These are phyloP conservation scores for Lecanicillium sp. DNA, from an alignment of 2,329 filamentous ascomycete species.

Conservation along the genomic window DNA sequence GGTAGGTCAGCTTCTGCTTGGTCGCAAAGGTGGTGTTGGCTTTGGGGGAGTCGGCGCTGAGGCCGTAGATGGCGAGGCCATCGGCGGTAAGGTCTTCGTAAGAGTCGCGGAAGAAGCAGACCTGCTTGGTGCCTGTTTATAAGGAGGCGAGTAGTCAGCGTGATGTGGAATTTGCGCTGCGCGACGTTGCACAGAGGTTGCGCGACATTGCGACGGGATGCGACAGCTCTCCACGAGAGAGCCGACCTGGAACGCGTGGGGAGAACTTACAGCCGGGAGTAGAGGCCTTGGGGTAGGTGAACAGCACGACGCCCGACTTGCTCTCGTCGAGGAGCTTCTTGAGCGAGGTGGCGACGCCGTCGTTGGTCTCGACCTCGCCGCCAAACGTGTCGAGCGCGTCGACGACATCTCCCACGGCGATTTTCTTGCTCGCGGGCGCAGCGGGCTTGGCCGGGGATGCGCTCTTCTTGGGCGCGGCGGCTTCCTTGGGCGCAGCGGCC, in stretches of 20 bases:
- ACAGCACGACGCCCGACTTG: conserved; percentile 80
- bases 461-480: conserved; percentile 24
- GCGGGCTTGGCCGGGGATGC: conserved; percentile 15
- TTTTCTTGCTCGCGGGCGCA: conserved; percentile 30
- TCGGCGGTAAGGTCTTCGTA: conserved; percentile 69
- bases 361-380: conserved; percentile 75
- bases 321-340: conserved; percentile 77
- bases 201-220: neutral
- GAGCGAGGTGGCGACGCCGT: conserved; percentile 73
- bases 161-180: too few species aligned
- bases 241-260: neutral
- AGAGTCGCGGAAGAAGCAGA: conserved; percentile 84
- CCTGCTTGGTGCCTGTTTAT: conserved; percentile 83
- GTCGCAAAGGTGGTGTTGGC: conserved; percentile 89
- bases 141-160: neutral
- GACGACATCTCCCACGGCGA: conserved; percentile 50
- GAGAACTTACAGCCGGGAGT: conserved; percentile 79
- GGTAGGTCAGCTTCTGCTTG: conserved; percentile 84
- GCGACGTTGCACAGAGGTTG: neutral
- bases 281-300: conserved; percentile 92
- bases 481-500: conserved; percentile 23
- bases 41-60: conserved; percentile 82
- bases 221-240: neutral
- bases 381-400: conserved; percentile 52
- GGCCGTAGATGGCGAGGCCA: conserved; percentile 82